Evolutionary conservation across 1,284 basidiomycete genomes (phyloP), one percentile per base, ranked within the genome.

Genomic region (Pterula multifida): DNA sequence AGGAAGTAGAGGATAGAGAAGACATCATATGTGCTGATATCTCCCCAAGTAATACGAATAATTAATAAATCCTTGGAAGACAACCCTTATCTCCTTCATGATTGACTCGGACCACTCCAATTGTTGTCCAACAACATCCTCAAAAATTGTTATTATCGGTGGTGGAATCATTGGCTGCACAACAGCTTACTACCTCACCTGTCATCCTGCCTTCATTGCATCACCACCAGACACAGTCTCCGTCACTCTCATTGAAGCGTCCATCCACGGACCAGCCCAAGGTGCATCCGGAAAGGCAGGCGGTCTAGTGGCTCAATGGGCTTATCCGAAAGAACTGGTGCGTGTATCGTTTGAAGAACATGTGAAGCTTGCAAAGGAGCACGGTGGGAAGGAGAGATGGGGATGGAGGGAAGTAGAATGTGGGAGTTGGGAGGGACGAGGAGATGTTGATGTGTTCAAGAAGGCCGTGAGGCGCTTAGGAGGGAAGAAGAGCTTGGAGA

Each of bases 241-340:
- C 62, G n/a, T 87, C 47, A 84, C 75, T 3, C 63, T 97, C 3
- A 63, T 96, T 48, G 93, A 97, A 65, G 84, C 88, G 2, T 89
- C 84, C 1, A 63, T 59, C 4, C 59, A 72, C 39, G 81, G 82
- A n/a, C 68, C 72, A 17, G 82, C 81, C 0, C 81, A 84, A 55
- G 83, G 85, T 0, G 90, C 92, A 0, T 88, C 83, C 0, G 93
- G 93, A 3, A 95, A 95, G 62, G 87, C 90, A 0, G 93, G 91
- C 1, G 93, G 93, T 0, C 81, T 97, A n/a, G 74, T 97, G 21
- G 91, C 93, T 0, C 76, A 76, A 56, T 85, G 83, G 83, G 83
- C 83, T 1, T 85, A 83, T 57, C 83, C 83, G 0, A 74, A 79
- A 50, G 85, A 91, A 60, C 69, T 95, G 17, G 85, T 85, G 3